Base-by-base conservation (phyloP, 805 yeast species). In the Kazachstania psychrophila region DNA sequence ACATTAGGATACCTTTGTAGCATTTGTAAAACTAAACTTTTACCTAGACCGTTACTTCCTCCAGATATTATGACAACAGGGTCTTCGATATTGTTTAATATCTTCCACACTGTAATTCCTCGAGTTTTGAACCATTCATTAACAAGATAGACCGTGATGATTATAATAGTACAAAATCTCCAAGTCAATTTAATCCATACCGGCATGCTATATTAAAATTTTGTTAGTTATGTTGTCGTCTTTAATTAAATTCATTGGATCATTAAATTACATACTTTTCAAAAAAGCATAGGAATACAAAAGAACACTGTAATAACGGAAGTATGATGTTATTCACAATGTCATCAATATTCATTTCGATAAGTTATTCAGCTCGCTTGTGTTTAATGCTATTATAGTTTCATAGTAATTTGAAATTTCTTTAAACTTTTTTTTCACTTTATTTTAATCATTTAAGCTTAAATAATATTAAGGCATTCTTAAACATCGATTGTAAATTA, bases 11-110 rank as follows among this genome's bases (percentile, higher is more conserved):
- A 45, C 20, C 43, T 42, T 3, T 34, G 3, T 5, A 64, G 27
- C 8, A 51, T 23, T 13, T 38, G 33, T 11, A 39, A 32, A 6
- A 53, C 48, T 1, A 65, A 29, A 7, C 51, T 49, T 5, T 46
- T 37, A 0, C 69, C 69, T 9, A 65, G 42, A 1, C 69, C 68
- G 30, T 48, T 47, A 13, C 66, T 56, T 1, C 68, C 69, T 23
- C 69, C 69, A 5, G 69, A 64, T 1, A 64, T 42, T 1, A 44
- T 30, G 9, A 44, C 38, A 2, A 37, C 38, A 7, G 41, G 37
- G 6, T 41, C 25, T 1, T 31, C 28, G 6, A 42, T 8, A 2
- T 38, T 26, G 9, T 37, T 34, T 5, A 39, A 24, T 5, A 28
- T 23, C 22, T 29, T 15, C 51, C 49, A 47, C 12, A 23, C 19